A percentile compares a stretch with the other conserved stretches of the same genome.
Conservation (phyloP, 148 eudicot species). For the Heliamphora exappendiculata region DNA sequence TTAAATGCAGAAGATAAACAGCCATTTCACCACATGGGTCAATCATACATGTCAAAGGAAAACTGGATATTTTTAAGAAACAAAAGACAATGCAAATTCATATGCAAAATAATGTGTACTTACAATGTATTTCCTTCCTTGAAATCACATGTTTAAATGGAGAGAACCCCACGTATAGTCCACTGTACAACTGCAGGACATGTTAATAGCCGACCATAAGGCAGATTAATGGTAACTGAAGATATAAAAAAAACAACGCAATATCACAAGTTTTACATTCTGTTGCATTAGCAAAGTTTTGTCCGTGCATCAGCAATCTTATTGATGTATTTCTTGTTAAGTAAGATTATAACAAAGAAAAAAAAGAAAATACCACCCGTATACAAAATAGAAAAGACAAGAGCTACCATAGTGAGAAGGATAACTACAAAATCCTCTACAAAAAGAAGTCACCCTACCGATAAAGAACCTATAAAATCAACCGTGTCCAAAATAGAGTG, state of each 20-base stretch:
- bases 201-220: not conserved
- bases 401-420: too few relatives aligned
- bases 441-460: too few relatives aligned
- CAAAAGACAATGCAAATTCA: not conserved
- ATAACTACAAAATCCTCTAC: too few relatives aligned
- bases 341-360: too few relatives aligned
- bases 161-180: slow-evolving; percentile 17
- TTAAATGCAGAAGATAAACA: not conserved
- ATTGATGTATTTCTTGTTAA: not conserved
- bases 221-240: not conserved
- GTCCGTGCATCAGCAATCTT: not conserved
- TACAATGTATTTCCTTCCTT: slow-evolving; percentile 31
- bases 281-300: slow-evolving; percentile 1
- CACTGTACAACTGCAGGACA: slow-evolving; percentile 26
- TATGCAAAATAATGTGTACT: slow-evolving; percentile 19
- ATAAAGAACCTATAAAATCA: too few relatives aligned
- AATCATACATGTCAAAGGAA: not conserved
- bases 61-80: not conserved
- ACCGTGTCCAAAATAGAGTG: too few relatives aligned
- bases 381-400: too few relatives aligned
- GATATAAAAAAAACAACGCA: not conserved
- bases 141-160: slow-evolving; percentile 6
- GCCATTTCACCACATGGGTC: not conserved
- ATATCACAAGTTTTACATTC: not conserved
- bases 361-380: too few relatives aligned